Evolutionary conservation across 768 basidiomycete species (phyloP), one percentile per base, ranked within the genome.

Genomic region (Termitomyces titanicus): DNA sequence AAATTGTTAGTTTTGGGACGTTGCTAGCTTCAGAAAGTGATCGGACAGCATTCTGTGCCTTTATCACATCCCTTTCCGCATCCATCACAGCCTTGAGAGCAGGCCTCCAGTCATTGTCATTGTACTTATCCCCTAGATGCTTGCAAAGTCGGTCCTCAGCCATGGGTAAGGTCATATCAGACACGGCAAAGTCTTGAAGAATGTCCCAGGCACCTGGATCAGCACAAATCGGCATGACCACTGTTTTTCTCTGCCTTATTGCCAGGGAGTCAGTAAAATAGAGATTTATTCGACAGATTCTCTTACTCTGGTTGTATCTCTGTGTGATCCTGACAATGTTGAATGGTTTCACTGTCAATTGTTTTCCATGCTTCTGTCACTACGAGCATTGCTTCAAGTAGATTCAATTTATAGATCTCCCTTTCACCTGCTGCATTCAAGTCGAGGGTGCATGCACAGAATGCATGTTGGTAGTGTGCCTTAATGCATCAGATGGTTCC

Each of bases 381-480:
- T 11, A 25, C 15, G 18, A 44, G 24, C 43, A 44, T 25, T 27
- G 24, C 43, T 25, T 44, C 22, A 24, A 44, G 43, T 44, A 44
- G 43, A 44, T 44, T 27, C 7, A 44, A 11, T 27, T 27, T 44
- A 11, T 44, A 44, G 24, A 44, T 44, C 6, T 44, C 43, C 17
- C 22, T 15, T 44, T 24, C 22, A 24, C 43, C 43, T 10, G 43
- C 22, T 5, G 25, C 43, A 24, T 74, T 65, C 27, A 60, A 57
- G 25, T 68, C 65, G 52, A 73, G 54, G 18, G 68, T 65, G 31
- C 61, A 53, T 3, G 35, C 8, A 53, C 64, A 67, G 45, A 72
- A 72, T 3, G 42, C 54, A 7, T 44, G 24, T 9, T 61, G 58
- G 54, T 76, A 75, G 35, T 66, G 61, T 2, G 73, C 73, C 60